Conservation (phyloP, 2,329 filamentous ascomycete species). For the Colletotrichum plurivorum region DNA sequence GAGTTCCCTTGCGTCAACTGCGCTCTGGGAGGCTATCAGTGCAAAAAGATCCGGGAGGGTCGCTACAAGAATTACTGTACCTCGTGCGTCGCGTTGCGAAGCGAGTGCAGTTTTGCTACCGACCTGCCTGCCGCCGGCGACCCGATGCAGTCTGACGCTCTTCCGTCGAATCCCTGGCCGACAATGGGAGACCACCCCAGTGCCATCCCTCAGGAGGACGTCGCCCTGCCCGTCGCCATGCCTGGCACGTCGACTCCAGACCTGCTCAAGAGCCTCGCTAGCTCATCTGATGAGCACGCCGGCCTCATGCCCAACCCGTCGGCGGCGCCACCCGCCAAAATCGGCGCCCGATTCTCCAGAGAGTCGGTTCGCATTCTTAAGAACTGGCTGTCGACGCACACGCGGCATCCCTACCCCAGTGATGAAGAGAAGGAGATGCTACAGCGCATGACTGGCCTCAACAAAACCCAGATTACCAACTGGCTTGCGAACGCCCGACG, state of each 20-base stretch:
- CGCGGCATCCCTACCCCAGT: constrained; percentile 87
- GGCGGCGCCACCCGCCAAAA: constrained; percentile 66
- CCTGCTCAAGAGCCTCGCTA: constrained; percentile 43
- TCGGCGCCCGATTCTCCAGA: constrained; percentile 82
- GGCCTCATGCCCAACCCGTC: constrained; percentile 43
- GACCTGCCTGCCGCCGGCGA: constrained; percentile 19
- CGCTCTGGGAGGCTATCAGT: constrained; percentile 66
- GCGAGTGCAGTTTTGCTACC: constrained; percentile 69
- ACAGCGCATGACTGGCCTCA: constrained; percentile 84
- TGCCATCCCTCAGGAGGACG: constrained; percentile 52
- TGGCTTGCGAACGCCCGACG: constrained; percentile 93
- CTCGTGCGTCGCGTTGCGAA: constrained; percentile 72
- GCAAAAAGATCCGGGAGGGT: constrained; percentile 74
- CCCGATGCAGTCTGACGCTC: constrained; percentile 42
- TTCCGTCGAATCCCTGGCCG: constrained; percentile 46
- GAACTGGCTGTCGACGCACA: constrained; percentile 86
- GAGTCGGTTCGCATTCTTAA: constrained; percentile 86
- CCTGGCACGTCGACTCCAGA: constrained; percentile 43
- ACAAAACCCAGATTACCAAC: constrained; percentile 87
- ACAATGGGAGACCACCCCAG: constrained; percentile 46
- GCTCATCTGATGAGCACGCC: constrained; percentile 42
- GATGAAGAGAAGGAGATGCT: constrained; percentile 89
- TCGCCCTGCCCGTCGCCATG: constrained; percentile 42
- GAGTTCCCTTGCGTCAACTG: constrained; percentile 68
- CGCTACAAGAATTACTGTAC: constrained; percentile 73